Conservation (phyloP, 108 stramenopile genomes). For the Nitzschia putrida region DNA sequence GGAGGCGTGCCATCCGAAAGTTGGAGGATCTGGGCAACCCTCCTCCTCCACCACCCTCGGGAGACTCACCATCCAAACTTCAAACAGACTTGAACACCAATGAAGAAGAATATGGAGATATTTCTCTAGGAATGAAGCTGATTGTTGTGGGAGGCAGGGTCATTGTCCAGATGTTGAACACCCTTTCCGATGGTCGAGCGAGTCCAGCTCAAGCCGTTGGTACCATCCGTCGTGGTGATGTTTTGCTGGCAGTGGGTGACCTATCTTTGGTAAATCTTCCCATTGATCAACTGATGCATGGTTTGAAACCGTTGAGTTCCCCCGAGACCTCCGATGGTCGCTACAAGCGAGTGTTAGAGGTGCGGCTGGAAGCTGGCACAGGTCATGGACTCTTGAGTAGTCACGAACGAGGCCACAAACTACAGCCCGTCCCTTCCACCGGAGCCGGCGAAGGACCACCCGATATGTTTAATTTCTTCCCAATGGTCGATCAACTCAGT, state of each 20-base stretch:
- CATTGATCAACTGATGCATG: constrained; percentile 65
- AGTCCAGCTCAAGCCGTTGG: constrained; percentile 82
- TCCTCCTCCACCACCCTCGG: too few species aligned
- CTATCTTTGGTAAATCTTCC: constrained; percentile 60
- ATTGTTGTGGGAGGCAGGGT: constrained; percentile 74
- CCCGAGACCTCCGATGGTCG: constrained; percentile 43
- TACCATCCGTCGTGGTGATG: constrained; percentile 69
- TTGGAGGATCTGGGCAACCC: neutral
- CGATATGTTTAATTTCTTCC: constrained; percentile 68
- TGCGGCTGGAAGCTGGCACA: constrained; percentile 67
- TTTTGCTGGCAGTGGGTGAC: constrained; percentile 69
- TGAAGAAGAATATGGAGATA: constrained; percentile 57
- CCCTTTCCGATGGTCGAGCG: constrained; percentile 72
- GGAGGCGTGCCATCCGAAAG: constrained; percentile 58
- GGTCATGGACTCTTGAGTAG: constrained; percentile 54
- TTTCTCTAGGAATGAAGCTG: constrained; percentile 80
- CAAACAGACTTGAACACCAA: constrained; percentile 12
- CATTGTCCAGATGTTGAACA: constrained; percentile 75
- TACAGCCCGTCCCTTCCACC: neutral
- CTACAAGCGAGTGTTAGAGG: constrained; percentile 55
- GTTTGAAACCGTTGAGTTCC: constrained; percentile 68
- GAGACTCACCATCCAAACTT: too few species aligned
- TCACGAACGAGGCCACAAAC: constrained; percentile 34
- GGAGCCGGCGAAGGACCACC: constrained; percentile 33
- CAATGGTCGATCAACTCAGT: constrained; percentile 83